phyloP scores from a whole-genome alignment of 2,329 filamentous ascomycete species.

The Pezicula carpinea region DNA sequence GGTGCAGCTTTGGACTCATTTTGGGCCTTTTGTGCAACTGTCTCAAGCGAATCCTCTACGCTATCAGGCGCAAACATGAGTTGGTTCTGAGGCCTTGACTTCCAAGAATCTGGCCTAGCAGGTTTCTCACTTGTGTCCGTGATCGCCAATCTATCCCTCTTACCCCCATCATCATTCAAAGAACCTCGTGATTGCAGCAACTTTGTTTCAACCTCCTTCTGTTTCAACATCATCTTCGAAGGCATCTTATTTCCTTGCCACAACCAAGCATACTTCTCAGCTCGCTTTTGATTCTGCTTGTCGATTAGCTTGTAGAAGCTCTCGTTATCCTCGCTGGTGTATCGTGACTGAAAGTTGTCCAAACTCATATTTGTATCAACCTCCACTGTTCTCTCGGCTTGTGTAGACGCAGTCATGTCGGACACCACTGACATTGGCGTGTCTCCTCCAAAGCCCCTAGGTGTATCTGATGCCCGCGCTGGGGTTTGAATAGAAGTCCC shows the following conservation, averaged over 20 bases:
- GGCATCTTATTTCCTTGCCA: slow-evolving; percentile 84
- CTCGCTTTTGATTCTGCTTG: slow-evolving; percentile 78
- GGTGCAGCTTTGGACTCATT: slow-evolving; percentile 67
- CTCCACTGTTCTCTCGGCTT: slow-evolving; percentile 36
- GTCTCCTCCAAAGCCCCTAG: slow-evolving; percentile 63
- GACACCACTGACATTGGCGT: slow-evolving; percentile 62
- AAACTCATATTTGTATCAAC: slow-evolving; percentile 77
- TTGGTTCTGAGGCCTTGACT: slow-evolving; percentile 67
- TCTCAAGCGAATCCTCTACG: slow-evolving; percentile 54
- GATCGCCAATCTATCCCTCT: slow-evolving; percentile 56
- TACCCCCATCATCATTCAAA: slow-evolving; percentile 49
- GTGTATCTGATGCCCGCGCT: slow-evolving; percentile 46
- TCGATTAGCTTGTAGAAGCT: slow-evolving; percentile 92
- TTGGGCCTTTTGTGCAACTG: slow-evolving; percentile 64
- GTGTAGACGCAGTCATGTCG: slow-evolving; percentile 30
- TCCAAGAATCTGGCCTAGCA: slow-evolving; percentile 74
- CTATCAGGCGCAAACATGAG: slow-evolving; percentile 81
- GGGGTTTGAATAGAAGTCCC: slow-evolving; percentile 29
- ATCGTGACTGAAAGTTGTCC: slow-evolving; percentile 81
- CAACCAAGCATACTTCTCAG: slow-evolving; percentile 84
- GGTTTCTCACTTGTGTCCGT: slow-evolving; percentile 66
- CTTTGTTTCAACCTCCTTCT: slow-evolving; percentile 56
- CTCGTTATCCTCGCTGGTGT: slow-evolving; percentile 97
- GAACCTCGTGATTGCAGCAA: slow-evolving; percentile 40
- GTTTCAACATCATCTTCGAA: slow-evolving; percentile 71